phyloP scores from a whole-genome alignment of 2,329 filamentous ascomycete genomes.

The Fusarium fracticaudum region DNA sequence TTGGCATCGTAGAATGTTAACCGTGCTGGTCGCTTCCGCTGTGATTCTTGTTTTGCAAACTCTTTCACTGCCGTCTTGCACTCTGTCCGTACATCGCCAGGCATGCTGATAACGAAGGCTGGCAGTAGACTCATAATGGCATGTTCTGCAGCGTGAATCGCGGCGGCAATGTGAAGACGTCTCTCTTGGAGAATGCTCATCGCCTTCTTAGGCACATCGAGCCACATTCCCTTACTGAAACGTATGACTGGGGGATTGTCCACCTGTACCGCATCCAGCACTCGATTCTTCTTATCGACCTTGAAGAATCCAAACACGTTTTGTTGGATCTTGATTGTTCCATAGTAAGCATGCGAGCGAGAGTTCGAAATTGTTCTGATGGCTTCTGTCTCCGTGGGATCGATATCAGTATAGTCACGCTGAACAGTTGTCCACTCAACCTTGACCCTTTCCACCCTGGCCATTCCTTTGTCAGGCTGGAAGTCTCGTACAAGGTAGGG shows the following conservation, averaged over 20 bases:
- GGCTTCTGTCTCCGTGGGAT: conserved; percentile 90
- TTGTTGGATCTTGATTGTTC: conserved; percentile 84
- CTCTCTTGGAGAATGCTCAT: conserved; percentile 80
- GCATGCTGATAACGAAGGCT: conserved; percentile 88
- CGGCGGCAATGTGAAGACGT: conserved; percentile 82
- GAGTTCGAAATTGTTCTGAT: conserved; percentile 76
- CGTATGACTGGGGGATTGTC: conserved; percentile 92
- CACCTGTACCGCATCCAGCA: conserved; percentile 91
- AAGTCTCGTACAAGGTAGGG: conserved; percentile 94
- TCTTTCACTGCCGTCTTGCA: conserved; percentile 92
- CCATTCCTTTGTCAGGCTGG: conserved; percentile 79
- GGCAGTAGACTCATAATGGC: conserved; percentile 87
- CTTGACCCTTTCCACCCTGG: conserved; percentile 86
- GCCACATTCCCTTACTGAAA: conserved; percentile 91
- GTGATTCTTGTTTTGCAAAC: conserved; percentile 75
- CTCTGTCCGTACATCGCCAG: conserved; percentile 92
- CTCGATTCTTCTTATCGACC: conserved; percentile 83
- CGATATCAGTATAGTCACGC: conserved; percentile 92
- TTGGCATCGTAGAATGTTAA: conserved; percentile 96
- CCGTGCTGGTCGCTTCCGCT: conserved; percentile 84
- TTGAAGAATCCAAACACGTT: conserved; percentile 98
- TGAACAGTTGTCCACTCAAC: conserved; percentile 97
- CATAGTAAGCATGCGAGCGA: conserved; percentile 80
- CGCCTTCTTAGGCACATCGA: conserved; percentile 84
- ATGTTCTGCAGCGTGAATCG: conserved; percentile 95